phyloP scores from a whole-genome alignment of 805 yeast species.

The Candida adriatica region DNA sequence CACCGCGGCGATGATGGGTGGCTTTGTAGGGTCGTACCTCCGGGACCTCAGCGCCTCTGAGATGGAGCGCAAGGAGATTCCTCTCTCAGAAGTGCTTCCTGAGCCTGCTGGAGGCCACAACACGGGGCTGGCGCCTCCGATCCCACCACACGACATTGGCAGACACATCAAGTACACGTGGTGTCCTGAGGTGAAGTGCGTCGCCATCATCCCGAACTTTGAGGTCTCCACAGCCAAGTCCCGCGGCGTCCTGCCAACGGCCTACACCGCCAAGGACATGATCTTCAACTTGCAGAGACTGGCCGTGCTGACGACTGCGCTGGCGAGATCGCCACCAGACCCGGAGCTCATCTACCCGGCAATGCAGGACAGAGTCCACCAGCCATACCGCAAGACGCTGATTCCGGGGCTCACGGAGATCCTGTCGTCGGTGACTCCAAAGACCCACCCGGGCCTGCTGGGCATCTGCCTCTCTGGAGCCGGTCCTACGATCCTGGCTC shows the following conservation, averaged over 20 bases:
- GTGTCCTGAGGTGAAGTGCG: constrained; percentile 76
- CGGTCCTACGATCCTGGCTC: constrained; percentile 92
- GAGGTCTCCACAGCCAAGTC: constrained; percentile 92
- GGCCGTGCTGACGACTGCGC: constrained; percentile 87
- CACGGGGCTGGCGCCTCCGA: constrained; percentile 63
- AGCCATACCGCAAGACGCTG: constrained; percentile 88
- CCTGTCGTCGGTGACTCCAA: constrained; percentile 72
- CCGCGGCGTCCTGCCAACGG: constrained; percentile 80
- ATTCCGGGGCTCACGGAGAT: constrained; percentile 90
- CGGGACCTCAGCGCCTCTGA: constrained; percentile 73
- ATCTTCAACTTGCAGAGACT: constrained; percentile 91
- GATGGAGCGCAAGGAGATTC: constrained; percentile 69
- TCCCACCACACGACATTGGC: constrained; percentile 85
- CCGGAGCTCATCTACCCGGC: constrained; percentile 82
- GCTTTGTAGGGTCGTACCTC: constrained; percentile 92
- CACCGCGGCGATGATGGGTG: constrained; percentile 99
- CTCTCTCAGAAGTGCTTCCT: constrained; percentile 79
- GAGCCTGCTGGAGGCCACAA: constrained; percentile 65
- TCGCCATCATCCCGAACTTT: constrained; percentile 88
- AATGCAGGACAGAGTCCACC: constrained; percentile 95
- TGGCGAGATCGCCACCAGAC: constrained; percentile 79
- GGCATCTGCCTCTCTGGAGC: constrained; percentile 98
- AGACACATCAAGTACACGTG: constrained; percentile 81
- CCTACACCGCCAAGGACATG: constrained; percentile 73
- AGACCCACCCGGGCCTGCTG: constrained; percentile 72